These are phyloP conservation scores for Myxozyma kluyveri DNA, from an alignment of 805 yeast species.

Conservation along the genomic window DNA sequence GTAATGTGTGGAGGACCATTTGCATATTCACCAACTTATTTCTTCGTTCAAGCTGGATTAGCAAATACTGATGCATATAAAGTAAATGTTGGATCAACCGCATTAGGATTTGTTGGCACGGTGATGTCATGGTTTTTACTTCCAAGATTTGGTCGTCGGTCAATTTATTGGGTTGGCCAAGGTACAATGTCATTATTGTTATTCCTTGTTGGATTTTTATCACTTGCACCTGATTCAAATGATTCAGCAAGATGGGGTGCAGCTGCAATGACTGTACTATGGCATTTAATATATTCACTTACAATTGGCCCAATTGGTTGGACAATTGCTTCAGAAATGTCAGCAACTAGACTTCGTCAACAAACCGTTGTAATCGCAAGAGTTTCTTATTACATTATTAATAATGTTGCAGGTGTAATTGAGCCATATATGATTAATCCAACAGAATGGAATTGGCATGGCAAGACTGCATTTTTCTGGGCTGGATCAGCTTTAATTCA, in stretches of 20 bases:
- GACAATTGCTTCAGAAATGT: conserved; percentile 44
- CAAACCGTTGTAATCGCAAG: conserved; percentile 47
- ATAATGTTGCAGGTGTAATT: conserved; percentile 30
- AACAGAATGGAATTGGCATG: conserved; percentile 37
- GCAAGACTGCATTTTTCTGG: conserved; percentile 26
- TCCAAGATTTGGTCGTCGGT: conserved; percentile 14
- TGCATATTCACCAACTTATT: conserved; percentile 44
- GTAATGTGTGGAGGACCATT: conserved; percentile 27
- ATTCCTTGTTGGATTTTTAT: conserved; percentile 23
- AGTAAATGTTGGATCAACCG: conserved; percentile 2
- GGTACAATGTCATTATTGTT: conserved; percentile 5
- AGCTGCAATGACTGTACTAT: conserved; percentile 50
- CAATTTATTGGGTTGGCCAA: conserved; percentile 27
- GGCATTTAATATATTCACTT: conserved; percentile 47
- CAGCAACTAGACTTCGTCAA: conserved; percentile 45
- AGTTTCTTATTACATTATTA: conserved; percentile 33
- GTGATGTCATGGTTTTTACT: conserved; percentile 12
- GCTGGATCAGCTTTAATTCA: conserved; percentile 41
- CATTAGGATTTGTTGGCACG: conserved; percentile 13
- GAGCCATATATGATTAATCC: conserved; percentile 53
- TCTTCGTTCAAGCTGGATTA: conserved; percentile 43
- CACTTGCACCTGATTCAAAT: conserved; percentile 18
- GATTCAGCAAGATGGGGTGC: conserved; percentile 24
- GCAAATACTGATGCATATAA: conserved; percentile 6
- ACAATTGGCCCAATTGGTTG: conserved; percentile 48